These are phyloP conservation scores for Dictyostelium citrinum DNA, from an alignment of 78 protist species.

Conservation along the genomic window DNA sequence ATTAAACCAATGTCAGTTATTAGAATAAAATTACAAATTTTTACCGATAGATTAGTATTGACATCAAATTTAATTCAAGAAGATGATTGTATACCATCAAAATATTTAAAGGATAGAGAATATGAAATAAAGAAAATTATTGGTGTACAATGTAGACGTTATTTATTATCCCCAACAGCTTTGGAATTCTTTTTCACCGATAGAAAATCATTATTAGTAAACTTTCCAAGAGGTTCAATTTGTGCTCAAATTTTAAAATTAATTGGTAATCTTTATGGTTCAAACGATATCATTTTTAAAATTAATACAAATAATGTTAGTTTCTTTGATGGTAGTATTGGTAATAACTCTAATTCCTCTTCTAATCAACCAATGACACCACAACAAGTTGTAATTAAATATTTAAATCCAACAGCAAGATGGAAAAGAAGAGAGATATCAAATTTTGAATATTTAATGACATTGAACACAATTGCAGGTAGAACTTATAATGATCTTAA, in stretches of 20 bases:
- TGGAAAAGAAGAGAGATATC: conserved; percentile 84
- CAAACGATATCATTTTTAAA: not conserved
- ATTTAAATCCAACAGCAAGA: conserved; percentile 32
- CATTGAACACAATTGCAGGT: conserved; percentile 92
- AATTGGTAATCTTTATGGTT: not conserved
- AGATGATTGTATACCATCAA: conserved; percentile 22
- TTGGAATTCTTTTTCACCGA: conserved; percentile 79
- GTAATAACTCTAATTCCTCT: not conserved
- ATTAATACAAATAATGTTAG: not conserved
- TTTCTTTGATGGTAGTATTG: conserved; percentile 3
- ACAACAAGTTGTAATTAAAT: conserved; percentile 30
- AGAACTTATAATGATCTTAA: conserved; percentile 74
- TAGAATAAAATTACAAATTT: conserved; percentile 8
- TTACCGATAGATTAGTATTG: not conserved
- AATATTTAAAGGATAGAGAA: not conserved
- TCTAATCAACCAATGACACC: not conserved
- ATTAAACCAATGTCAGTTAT: conserved; percentile 68
- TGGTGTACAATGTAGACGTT: conserved; percentile 79
- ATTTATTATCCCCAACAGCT: conserved; percentile 78
- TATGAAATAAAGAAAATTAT: conserved; percentile 32
- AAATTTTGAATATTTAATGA: conserved; percentile 94
- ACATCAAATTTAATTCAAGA: conserved; percentile 34
- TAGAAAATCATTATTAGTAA: conserved; percentile 16
- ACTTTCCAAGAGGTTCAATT: conserved; percentile 39
- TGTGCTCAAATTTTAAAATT: not conserved